Conservation (phyloP, 1,284 basidiomycete species). For the Rhodotorula mucilaginosa region DNA sequence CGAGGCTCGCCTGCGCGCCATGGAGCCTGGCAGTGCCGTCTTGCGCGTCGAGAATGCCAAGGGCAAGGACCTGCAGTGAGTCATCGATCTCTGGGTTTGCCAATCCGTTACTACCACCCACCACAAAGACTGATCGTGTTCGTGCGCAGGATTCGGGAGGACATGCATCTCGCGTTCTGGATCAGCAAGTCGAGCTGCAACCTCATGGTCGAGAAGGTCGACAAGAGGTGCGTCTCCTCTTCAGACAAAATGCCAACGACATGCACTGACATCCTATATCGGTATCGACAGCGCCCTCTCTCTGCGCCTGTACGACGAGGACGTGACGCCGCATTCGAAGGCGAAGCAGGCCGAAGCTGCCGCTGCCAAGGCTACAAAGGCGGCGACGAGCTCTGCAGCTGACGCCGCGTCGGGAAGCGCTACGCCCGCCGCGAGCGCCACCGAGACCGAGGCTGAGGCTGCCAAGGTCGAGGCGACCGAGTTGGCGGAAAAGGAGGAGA, state of each 20-base stretch:
- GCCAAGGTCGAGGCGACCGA: slow-evolving; percentile 6
- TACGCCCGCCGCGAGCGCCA: background rate
- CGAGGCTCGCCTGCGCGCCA: slow-evolving; percentile 45
- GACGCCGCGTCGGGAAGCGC: background rate
- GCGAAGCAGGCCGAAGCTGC: slow-evolving; percentile 7
- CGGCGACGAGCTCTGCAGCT: background rate
- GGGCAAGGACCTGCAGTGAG: slow-evolving; percentile 55
- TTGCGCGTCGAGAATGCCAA: slow-evolving; percentile 62
- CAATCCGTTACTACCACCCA: no score
- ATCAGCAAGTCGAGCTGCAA: slow-evolving; percentile 79
- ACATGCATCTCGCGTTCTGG: slow-evolving; percentile 83
- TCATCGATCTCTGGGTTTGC: slow-evolving; percentile 52
- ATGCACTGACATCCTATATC: background rate
- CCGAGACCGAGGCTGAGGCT: background rate
- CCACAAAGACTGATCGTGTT: background rate
- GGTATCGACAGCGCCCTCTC: slow-evolving; percentile 62
- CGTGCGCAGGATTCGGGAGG: slow-evolving; percentile 62
- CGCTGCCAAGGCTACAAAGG: slow-evolving; percentile 2
- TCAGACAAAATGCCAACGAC: no score
- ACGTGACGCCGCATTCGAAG: slow-evolving; percentile 57
- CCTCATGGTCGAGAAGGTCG: slow-evolving; percentile 90
- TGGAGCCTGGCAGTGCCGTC: slow-evolving; percentile 70
- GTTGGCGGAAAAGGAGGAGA: slow-evolving; percentile 14
- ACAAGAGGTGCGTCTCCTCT: slow-evolving; percentile 66
- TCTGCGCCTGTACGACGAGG: slow-evolving; percentile 71